phyloP scores from a whole-genome alignment of 345 rosid genomes.

The Citrus unshiu region DNA sequence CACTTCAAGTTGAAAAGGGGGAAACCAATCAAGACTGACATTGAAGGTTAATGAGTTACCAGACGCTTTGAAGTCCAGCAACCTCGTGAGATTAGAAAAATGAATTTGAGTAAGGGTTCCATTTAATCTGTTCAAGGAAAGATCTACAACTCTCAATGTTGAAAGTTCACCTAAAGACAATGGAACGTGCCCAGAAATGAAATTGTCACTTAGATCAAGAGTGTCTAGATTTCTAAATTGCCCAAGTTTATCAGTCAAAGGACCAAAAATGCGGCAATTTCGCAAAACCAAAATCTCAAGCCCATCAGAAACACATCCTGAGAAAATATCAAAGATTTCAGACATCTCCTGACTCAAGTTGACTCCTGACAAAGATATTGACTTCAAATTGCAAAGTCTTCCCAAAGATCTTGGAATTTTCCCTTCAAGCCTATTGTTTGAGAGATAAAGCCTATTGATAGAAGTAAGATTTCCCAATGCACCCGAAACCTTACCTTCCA shows the following conservation, averaged over 20 bases:
- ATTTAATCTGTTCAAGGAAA: slow-evolving; percentile 2
- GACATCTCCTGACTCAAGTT: neutral
- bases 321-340: slow-evolving; percentile 1
- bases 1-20: slow-evolving; percentile 21
- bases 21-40: slow-evolving; percentile 23
- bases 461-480: slow-evolving; percentile 19
- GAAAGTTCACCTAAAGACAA: neutral
- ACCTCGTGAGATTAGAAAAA: slow-evolving; percentile 23
- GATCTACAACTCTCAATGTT: neutral
- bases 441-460: slow-evolving; percentile 1
- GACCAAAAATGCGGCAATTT: neutral
- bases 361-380: neutral
- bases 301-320: neutral
- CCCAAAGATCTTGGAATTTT: neutral
- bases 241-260: neutral
- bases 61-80: slow-evolving; percentile 10
- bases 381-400: slow-evolving; percentile 6
- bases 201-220: neutral
- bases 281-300: neutral
- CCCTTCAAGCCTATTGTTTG: neutral
- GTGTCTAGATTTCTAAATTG: neutral
- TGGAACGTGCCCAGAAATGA: neutral
- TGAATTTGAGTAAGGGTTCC: slow-evolving; percentile 14
- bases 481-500: slow-evolving; percentile 10
- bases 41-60: slow-evolving; percentile 17